Evolutionary conservation across 768 basidiomycete species (phyloP), one percentile per base, ranked within the genome.

Genomic region (Rhodotorula diobovata): DNA sequence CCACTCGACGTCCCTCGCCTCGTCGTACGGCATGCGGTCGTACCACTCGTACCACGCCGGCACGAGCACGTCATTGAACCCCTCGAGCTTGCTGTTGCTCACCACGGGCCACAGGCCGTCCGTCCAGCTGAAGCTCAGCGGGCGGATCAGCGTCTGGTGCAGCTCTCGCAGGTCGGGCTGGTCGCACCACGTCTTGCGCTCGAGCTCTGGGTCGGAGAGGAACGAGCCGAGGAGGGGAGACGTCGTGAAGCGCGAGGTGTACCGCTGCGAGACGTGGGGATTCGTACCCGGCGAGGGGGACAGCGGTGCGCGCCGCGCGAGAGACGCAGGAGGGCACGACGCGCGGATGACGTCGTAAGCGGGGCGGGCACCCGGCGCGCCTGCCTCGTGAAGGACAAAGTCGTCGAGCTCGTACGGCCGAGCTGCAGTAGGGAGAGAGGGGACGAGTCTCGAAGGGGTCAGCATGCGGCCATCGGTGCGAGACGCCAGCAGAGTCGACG

Each of bases 121-220:
- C 32, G 62, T 59, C 48, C 37, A 63, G 48, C 37, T 32, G 20
- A 63, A 63, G 35, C 46, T 57, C 25, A 69, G 57, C 41, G 68
- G 68, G 6, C 43, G 68, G 41, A 60, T 46, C 28, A 59, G 55
- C 30, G 57, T 34, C 45, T 57, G 56, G 32, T 63, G 62, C 30
- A 69, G 68, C 46, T 63, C 62, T 11, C 54, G 68, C 25, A 69
- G 23, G 57, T 69, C 68, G 50, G 68, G 68, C 53, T 69, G 68
- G 34, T 60, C 68, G 63, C 68, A 69, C 62, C 68, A 69, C 32
- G 68, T 37, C 18, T 15, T 23, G 28, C 63, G 68, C 34, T 69
- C 68, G 50, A 46, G 48, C 15, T 53, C 32, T 32, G 46, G 57
- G 11, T 35, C 11, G 10, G 41, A 1, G 63, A 69, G 48, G 41